These are phyloP conservation scores for Termitomyces sp. DNA, from an alignment of 768 basidiomycete species.

Conservation along the genomic window DNA sequence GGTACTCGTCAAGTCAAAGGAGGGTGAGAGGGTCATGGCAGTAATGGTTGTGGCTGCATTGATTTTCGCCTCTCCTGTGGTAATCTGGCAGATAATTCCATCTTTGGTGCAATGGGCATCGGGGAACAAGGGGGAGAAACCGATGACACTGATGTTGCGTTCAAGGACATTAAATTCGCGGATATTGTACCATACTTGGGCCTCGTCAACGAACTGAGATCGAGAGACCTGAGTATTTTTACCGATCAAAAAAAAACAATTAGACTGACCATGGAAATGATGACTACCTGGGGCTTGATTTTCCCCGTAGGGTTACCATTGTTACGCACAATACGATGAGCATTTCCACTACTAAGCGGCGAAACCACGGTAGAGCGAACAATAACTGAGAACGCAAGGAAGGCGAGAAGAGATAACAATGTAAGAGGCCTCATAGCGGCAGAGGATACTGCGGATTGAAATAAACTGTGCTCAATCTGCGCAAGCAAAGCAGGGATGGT, in stretches of 20 bases:
- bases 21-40: slow-evolving; percentile 4
- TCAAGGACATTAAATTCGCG: slow-evolving; percentile 4
- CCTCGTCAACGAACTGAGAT: slow-evolving; percentile 2
- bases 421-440: neutral
- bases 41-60: slow-evolving; percentile 3
- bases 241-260: neutral
- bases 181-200: neutral
- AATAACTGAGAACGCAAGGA: neutral
- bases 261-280: slow-evolving; percentile 7
- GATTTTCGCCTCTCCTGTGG: slow-evolving; percentile 1
- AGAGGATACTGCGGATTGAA: too few species aligned
- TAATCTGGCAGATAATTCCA: slow-evolving; percentile 3
- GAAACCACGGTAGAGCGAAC: neutral
- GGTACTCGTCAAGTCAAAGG: slow-evolving; percentile 5
- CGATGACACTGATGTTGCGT: neutral
- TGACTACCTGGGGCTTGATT: slow-evolving; percentile 3
- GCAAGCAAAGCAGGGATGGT: too few species aligned
- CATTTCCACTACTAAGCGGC: neutral
- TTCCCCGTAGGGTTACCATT: neutral
- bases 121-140: slow-evolving; percentile 2
- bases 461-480: too few species aligned
- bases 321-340: neutral
- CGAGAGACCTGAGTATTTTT: neutral
- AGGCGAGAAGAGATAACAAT: neutral
- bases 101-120: slow-evolving; percentile 2